A percentile compares a stretch with the other conserved stretches of the same genome.
Evolutionary conservation across 345 rosid species (phyloP).

Genomic region (Eucalyptus microcorys): DNA sequence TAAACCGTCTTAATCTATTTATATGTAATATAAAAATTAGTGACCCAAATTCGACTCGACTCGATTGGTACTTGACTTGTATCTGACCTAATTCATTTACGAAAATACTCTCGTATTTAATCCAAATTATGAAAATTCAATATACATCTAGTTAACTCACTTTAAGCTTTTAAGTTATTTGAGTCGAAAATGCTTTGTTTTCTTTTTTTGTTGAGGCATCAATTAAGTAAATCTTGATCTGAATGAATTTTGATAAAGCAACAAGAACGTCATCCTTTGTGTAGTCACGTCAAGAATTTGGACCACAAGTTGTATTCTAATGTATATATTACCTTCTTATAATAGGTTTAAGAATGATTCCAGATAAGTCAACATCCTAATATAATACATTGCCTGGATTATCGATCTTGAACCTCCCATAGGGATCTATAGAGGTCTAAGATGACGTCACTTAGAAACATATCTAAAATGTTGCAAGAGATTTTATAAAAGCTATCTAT

Average conservation of each 20-base stretch:
- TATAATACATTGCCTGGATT: neutral
- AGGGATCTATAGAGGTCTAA: neutral
- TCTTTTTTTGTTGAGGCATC: neutral
- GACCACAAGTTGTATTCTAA: neutral
- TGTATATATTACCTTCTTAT: neutral
- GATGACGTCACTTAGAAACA: neutral
- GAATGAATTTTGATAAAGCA: neutral
- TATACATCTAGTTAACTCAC: neutral
- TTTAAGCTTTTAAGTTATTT: no score
- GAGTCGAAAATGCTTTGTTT: no score
- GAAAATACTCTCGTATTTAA: neutral
- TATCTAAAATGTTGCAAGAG: neutral
- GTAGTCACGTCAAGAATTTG: neutral
- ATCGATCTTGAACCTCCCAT: neutral
- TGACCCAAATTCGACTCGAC: rapidly evolving
- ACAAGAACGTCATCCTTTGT: neutral
- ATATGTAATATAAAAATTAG: no score
- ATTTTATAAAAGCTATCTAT: neutral
- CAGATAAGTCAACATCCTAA: neutral
- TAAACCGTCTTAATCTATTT: no score
- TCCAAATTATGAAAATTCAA: neutral
- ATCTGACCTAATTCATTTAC: rapidly evolving
- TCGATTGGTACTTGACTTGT: rapidly evolving
- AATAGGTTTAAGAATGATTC: neutral
- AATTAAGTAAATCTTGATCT: neutral